Evolutionary conservation across 495 filamentous ascomycete species (phyloP).

Genomic region (Podospora pseudopauciseta): DNA sequence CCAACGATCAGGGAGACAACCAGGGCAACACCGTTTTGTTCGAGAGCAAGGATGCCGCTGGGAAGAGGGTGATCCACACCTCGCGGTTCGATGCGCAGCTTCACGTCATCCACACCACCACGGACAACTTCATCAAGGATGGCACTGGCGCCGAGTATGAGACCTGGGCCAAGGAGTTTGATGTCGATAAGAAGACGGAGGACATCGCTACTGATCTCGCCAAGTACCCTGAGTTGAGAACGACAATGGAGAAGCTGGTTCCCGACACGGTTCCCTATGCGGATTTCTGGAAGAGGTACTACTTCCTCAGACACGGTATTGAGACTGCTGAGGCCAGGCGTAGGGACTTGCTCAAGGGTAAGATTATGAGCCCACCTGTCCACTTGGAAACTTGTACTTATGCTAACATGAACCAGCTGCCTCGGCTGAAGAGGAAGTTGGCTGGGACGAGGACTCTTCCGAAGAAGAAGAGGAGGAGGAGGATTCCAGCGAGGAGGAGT

Average conservation of each 20-base stretch:
- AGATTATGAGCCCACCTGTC: slow-evolving; percentile 16
- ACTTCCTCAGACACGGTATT: slow-evolving; percentile 89
- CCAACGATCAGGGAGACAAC: slow-evolving; percentile 30
- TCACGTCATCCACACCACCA: slow-evolving; percentile 84
- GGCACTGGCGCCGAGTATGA: slow-evolving; percentile 71
- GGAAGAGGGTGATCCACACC: slow-evolving; percentile 86
- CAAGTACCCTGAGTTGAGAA: slow-evolving; percentile 80
- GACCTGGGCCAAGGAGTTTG: slow-evolving; percentile 70
- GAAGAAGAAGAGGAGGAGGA: slow-evolving; percentile 25
- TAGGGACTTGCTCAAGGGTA: slow-evolving; percentile 89
- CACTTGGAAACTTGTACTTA: not conserved
- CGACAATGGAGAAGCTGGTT: slow-evolving; percentile 93
- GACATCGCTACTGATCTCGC: slow-evolving; percentile 79
- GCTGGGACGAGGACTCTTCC: slow-evolving; percentile 68
- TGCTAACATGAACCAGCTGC: slow-evolving; percentile 49
- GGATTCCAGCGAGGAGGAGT: slow-evolving; percentile 21
- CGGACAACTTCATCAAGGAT: slow-evolving; percentile 82
- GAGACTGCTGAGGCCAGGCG: slow-evolving; percentile 93
- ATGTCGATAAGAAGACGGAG: slow-evolving; percentile 79
- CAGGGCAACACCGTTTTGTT: slow-evolving; percentile 61
- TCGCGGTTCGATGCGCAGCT: slow-evolving; percentile 94
- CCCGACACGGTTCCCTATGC: slow-evolving; percentile 84
- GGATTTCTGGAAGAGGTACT: slow-evolving; percentile 93
- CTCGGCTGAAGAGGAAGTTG: slow-evolving; percentile 69
- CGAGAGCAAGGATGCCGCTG: slow-evolving; percentile 86